phyloP scores from a whole-genome alignment of 2,329 filamentous ascomycete genomes.

The Xylaria sp. region DNA sequence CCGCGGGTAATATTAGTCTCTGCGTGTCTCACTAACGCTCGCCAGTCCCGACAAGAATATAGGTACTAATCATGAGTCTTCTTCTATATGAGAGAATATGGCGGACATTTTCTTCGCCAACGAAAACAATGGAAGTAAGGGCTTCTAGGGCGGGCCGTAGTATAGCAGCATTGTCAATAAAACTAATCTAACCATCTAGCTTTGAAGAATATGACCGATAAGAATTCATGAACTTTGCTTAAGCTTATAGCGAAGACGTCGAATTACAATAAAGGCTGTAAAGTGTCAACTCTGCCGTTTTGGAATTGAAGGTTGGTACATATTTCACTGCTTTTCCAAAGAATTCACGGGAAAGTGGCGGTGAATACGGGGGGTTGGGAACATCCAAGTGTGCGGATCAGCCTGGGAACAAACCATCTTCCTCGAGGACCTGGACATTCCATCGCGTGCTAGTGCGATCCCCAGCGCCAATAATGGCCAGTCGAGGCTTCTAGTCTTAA shows the following conservation, averaged over 20 bases:
- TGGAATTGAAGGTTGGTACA: not conserved
- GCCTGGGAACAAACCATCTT: conserved; percentile 17
- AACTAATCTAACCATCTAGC: not conserved
- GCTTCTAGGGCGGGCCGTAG: conserved; percentile 1
- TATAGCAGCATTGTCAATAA: not conserved
- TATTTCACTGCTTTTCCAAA: not conserved
- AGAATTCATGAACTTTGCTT: not conserved
- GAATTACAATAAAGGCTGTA: not conserved
- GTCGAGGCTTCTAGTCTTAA: not conserved
- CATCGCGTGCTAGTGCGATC: not conserved
- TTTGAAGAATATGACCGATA: conserved; percentile 15
- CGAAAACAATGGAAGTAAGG: conserved; percentile 40
- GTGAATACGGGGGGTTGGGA: conserved; percentile 20
- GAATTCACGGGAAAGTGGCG: conserved; percentile 20
- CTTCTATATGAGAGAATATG: conserved; percentile 33
- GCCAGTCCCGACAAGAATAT: not conserved
- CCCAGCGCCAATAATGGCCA: not conserved
- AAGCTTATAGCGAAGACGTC: not conserved
- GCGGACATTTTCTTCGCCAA: conserved; percentile 30
- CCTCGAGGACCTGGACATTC: conserved; percentile 3
- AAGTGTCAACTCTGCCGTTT: not conserved
- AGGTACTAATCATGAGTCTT: not conserved
- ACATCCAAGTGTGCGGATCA: conserved; percentile 8
- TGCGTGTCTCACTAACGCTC: conserved; percentile 13
- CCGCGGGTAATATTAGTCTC: not conserved